Evolutionary conservation across 148 eudicot genomes (phyloP), one percentile per base, ranked within the genome.

Genomic region (Camellia sinensis): DNA sequence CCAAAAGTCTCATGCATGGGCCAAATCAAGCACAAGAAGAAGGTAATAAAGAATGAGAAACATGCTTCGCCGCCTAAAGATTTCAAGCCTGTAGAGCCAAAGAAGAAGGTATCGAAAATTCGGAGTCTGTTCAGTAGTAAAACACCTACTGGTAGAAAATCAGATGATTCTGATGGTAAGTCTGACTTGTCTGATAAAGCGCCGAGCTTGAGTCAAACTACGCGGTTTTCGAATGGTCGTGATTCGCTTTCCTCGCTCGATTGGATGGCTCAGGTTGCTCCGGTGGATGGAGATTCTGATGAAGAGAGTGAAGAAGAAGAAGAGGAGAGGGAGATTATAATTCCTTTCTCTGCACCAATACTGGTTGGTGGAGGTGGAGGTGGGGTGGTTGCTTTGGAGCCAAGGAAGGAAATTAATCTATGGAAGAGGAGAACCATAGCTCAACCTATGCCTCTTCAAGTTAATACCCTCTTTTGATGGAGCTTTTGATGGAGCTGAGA

Each of bases 1-100:
- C 98, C 98, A 0, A 90, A 89, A 74, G 88, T 95, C 62, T 91
- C 97, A 3, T 95, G 98, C 85, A 91, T 91, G 89, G 98, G 98
- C 5, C 98, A 93, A 43, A 89, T 93, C 88, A 95, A 90, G 81
- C 84, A 82, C 82, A 92, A 84, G 82, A 88, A 88, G 61, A 80
- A 83, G 40, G 37, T 29, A 41, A 40, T 78, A 4, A 68, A 86
- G 76, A 83, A 80, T 10, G 83, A 83, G 48, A 70, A 81, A 52
- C 73, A 37, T 3, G 80, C 45, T 3, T 74, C 80, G 12, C 40
- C 67, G 79, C 85, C 85, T 0, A 73, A 46, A 45, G 48, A 65
- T 54, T 54, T 76, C 65, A 64, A 52, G 29, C 54, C 73, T 9
- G 64, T 19, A 11, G 70, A 62, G 44, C n/a, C 10, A 7, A 82